Evolutionary conservation across 2,329 filamentous ascomycete genomes (phyloP), one percentile per base, ranked within the genome.

Genomic region (Trichoderma sp.): DNA sequence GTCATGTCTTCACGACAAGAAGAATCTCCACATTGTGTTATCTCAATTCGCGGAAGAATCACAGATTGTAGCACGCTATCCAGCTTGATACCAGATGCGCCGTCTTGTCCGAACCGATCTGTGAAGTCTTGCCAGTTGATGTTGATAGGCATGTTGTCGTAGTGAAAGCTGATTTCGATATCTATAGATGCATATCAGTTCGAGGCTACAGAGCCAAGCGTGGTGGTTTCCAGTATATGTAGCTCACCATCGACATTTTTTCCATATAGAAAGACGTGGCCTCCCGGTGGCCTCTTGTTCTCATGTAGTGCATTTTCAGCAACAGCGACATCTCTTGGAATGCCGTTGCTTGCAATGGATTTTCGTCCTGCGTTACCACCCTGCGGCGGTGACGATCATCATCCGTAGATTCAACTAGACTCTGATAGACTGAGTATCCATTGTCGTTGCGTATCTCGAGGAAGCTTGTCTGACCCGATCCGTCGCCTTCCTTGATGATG

Each of bases 221-320:
- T n/a, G 9, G 14, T 7, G 24, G 4, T 30, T 17, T 6, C 26
- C 7, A 6, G 41, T 43, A n/a, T 1, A 56, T 26, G 1, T 6
- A 21, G 39, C 57, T 50, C 12, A 60, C 57, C 44, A 6, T 60
- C 4, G 26, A 50, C 12, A 14, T 60, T 60, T 3, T 5, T 5
- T 6, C 57, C 57, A 17, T 60, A 60, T 10, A 60, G 14, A 17
- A 60, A 3, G 50, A 45, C 12, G 19, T 45, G 21, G 24, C 50
- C 50, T 55, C 48, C 5, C 39, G 39, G 15, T 39, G 12, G n/a
- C 19, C 45, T 19, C 59, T 47, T 1, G 59, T 63, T 55, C 50
- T 63, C 39, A 63, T 45, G 26, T 63, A 63, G 5, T 63, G 59
- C 7, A 24, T 12, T 15, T 63, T 63, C 24, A 63, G 50, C 2